These are phyloP conservation scores for Cenchrus fungigraminus DNA, from an alignment of 176 grass and related monocot genomes.

Conservation along the genomic window DNA sequence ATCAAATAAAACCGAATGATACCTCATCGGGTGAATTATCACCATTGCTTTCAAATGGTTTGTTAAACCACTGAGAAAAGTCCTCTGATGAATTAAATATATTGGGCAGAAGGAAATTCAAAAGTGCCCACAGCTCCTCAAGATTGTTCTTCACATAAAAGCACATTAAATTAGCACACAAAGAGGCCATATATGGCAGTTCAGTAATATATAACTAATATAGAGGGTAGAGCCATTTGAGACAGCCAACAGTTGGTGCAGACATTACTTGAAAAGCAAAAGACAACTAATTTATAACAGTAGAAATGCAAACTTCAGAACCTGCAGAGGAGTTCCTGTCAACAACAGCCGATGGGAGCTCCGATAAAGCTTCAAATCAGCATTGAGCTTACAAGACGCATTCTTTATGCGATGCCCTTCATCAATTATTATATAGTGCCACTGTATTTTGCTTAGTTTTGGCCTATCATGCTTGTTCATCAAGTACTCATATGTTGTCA, in stretches of 20 bases:
- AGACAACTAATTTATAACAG: constrained; percentile 8
- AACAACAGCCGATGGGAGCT: constrained; percentile 91
- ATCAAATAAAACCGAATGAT: constrained; percentile 38
- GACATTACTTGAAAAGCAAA: constrained; percentile 41
- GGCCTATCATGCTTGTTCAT: constrained; percentile 99
- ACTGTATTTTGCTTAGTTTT: constrained; percentile 98
- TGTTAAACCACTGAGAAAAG: constrained; percentile 99
- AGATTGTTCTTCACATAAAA: constrained; percentile 95
- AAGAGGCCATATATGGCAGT: neutral
- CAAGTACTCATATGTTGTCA: constrained; percentile 98
- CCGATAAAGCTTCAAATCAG: constrained; percentile 93
- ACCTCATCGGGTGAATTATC: constrained; percentile 94
- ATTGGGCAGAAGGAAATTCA: constrained; percentile 95
- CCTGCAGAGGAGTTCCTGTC: constrained; percentile 98
- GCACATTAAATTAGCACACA: constrained; percentile 36
- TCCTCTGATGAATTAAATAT: constrained; percentile 99
- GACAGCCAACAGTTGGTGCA: constrained; percentile 16
- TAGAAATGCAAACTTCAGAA: constrained; percentile 45
- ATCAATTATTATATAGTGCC: constrained; percentile 99
- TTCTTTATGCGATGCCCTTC: constrained; percentile 99
- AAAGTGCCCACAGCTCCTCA: constrained; percentile 97
- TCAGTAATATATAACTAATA: constrained; percentile 11
- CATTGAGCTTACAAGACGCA: constrained; percentile 98
- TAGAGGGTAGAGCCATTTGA: constrained; percentile 24
- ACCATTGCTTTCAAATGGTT: constrained; percentile 88